Conservation (phyloP, 768 basidiomycete genomes). For the Leucocoprinus sp. region DNA sequence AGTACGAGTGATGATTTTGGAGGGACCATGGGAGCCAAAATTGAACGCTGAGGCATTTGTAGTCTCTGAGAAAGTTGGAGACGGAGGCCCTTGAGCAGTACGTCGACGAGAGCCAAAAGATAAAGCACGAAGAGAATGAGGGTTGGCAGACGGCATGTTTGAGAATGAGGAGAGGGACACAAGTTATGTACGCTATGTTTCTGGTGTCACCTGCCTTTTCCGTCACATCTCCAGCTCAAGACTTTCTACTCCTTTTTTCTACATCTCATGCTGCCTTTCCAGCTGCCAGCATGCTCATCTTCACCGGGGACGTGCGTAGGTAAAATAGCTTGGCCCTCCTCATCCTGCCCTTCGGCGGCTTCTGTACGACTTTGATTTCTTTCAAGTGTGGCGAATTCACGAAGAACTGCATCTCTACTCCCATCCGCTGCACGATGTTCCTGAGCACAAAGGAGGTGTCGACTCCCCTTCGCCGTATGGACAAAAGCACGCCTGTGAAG, state of each 20-base stretch:
- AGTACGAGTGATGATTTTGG: constrained; percentile 75
- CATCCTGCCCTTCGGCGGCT: constrained; percentile 54
- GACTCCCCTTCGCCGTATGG: constrained; percentile 71
- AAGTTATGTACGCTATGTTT: background rate
- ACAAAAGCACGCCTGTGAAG: constrained; percentile 87
- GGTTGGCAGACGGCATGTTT: constrained; percentile 35
- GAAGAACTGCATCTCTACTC: constrained; percentile 91
- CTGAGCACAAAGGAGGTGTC: constrained; percentile 86
- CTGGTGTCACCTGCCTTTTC: constrained; percentile 9
- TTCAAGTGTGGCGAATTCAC: constrained; percentile 81
- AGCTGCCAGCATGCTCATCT: constrained; percentile 70
- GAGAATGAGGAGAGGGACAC: constrained; percentile 6
- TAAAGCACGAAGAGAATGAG: constrained; percentile 51
- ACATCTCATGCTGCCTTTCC: constrained; percentile 17
- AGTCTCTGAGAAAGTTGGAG: constrained; percentile 76
- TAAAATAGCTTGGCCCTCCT: constrained; percentile 78
- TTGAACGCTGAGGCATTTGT: constrained; percentile 74
- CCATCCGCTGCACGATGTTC: constrained; percentile 85
- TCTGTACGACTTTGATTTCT: constrained; percentile 73
- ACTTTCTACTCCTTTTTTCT: background rate
- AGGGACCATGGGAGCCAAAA: constrained; percentile 65
- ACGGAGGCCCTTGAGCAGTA: constrained; percentile 55
- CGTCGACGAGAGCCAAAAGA: constrained; percentile 38
- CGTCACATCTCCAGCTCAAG: constrained; percentile 3
- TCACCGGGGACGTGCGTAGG: constrained; percentile 72